These are phyloP conservation scores for Halenospora varia DNA, from an alignment of 495 filamentous ascomycete species.

Conservation along the genomic window DNA sequence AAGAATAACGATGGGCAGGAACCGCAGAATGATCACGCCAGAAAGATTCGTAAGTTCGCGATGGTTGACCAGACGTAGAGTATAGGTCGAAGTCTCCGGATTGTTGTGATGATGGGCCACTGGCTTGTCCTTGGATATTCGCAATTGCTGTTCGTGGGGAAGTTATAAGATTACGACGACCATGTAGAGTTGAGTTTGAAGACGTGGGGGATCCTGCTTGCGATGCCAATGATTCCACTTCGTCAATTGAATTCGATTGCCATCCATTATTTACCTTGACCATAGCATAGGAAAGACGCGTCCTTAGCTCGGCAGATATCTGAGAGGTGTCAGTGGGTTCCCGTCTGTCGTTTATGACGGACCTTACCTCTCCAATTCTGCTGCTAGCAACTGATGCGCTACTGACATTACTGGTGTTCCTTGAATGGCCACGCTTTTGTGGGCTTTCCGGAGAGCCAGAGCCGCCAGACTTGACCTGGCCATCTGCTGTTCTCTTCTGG, in stretches of 20 bases:
- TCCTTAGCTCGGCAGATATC: constrained; percentile 61
- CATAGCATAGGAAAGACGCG: constrained; percentile 83
- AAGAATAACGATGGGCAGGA: constrained; percentile 8
- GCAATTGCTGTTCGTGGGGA: constrained; percentile 28
- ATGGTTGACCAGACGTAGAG: constrained; percentile 28
- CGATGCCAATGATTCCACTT: constrained; percentile 65
- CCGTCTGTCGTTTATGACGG: not conserved
- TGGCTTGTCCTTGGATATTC: constrained; percentile 23
- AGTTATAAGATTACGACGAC: constrained; percentile 33
- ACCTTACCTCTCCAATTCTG: constrained; percentile 70
- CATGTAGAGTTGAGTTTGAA: constrained; percentile 46
- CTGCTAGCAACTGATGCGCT: constrained; percentile 50
- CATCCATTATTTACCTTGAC: constrained; percentile 86
- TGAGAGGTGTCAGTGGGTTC: constrained; percentile 9
- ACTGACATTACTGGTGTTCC: constrained; percentile 58
- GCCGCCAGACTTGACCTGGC: constrained; percentile 43
- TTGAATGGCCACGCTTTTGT: constrained; percentile 49
- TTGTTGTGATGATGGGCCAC: constrained; percentile 20
- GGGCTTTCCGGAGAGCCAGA: constrained; percentile 28
- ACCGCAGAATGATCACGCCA: constrained; percentile 37
- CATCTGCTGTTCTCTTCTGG: constrained; percentile 63
- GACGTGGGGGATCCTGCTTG: constrained; percentile 56
- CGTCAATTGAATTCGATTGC: constrained; percentile 63
- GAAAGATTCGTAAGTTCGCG: constrained; percentile 37
- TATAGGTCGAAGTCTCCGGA: constrained; percentile 32